Evolutionary conservation across 164 flowering plant species (phyloP), one percentile per base, ranked within the genome.

Genomic region (Amborella trichopoda): DNA sequence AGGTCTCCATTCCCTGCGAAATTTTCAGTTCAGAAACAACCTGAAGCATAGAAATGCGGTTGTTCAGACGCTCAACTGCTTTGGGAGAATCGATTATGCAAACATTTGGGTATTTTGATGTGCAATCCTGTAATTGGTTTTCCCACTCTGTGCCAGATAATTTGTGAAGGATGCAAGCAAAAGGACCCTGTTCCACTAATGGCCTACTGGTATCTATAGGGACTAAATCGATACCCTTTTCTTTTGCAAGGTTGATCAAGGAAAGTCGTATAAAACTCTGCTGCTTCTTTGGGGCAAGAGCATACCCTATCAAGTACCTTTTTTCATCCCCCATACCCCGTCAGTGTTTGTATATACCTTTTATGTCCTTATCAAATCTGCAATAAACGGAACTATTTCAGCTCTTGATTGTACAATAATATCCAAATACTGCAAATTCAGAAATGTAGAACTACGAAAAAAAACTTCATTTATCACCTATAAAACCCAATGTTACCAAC

Each of bases 31-130:
- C 88, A 20, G 78, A 63, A 2, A 85, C 91, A 3, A 72, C 91
- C 54, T 85, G 75, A 1, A 90, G 77, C 97, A 90, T 89, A 14
- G 97, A 76, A 50, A 84, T 76, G 32, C 97, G 63, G 53, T 83
- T 83, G 33, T 67, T 72, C 3, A 73, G 50, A 22, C 68, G 46
- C 42, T 69, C 67, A 17, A 73, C 65, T 2, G 68, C 59, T 3
- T 51, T 62, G 0, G 66, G 74, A 4, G 43, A 50, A 28, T 73
- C 78, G 18, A 73, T 59, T 3, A 73, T 30, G 3, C 56, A 3
- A 6, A 53, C 65, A 26, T 42, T 40, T 10, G 74, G 77, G 49
- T 73, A 17, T 6, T 22, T 39, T 4, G 2, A 0, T 6, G 62
- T 12, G 49, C 49, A 73, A 1, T 61, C 60, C 10, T 42, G 25